Conservation (phyloP, 306 rosid species). For the Quercus parvula region DNA sequence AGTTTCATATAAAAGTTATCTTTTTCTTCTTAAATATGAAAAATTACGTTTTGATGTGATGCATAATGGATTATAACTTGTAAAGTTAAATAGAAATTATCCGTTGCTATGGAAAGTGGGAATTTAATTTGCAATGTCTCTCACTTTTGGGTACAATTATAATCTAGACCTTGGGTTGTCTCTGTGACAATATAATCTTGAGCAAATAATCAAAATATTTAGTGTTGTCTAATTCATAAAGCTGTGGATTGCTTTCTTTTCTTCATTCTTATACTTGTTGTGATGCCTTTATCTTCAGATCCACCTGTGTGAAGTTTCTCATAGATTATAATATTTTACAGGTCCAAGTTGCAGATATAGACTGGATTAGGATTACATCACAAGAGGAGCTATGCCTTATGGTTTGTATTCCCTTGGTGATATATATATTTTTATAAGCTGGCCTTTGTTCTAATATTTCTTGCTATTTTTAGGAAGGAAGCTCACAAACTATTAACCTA, state of each 20-base stretch:
- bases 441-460: constrained; percentile 18
- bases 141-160: background rate
- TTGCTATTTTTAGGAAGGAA: constrained; percentile 67
- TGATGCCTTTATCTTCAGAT: background rate
- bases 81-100: background rate
- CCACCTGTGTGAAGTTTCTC: constrained; percentile 7
- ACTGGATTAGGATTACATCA: constrained; percentile 75
- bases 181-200: background rate
- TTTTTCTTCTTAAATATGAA: background rate
- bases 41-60: background rate
- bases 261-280: background rate
- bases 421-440: constrained; percentile 8
- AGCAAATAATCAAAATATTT: background rate
- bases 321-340: constrained; percentile 29
- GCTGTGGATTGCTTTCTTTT: background rate
- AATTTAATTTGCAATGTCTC: background rate
- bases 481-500: constrained; percentile 54
- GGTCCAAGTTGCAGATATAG: constrained; percentile 92
- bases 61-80: background rate
- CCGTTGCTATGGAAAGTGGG: background rate
- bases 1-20: background rate
- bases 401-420: constrained; percentile 43
- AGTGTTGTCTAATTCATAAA: background rate
- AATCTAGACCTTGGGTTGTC: background rate
- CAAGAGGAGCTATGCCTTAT: constrained; percentile 73